Conservation (phyloP, 2,329 filamentous ascomycete genomes). For the Septoria linicola region DNA sequence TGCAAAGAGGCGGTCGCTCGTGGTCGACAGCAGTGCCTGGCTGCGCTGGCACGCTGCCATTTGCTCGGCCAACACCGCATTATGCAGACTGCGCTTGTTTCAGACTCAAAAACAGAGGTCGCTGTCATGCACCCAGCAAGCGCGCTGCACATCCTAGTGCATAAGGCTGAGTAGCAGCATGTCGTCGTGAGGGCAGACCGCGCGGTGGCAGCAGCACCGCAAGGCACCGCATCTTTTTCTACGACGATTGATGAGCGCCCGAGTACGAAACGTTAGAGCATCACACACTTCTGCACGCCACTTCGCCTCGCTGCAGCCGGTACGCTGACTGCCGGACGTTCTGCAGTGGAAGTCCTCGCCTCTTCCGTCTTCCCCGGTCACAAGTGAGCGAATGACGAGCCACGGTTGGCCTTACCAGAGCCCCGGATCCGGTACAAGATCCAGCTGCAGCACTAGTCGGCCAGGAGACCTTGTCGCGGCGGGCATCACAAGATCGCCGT, state of each 20-base stretch:
- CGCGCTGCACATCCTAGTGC: conserved; percentile 11
- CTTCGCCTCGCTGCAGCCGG: conserved; percentile 20
- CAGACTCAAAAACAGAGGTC: neutral
- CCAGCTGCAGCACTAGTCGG: conserved; percentile 15
- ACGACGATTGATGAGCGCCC: neutral
- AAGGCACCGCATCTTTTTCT: conserved; percentile 5
- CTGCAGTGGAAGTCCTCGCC: conserved; percentile 1
- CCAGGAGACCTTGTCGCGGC: conserved; percentile 14
- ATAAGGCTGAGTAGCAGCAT: conserved; percentile 12
- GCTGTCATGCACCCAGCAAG: conserved; percentile 13
- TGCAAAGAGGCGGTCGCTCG: conserved; percentile 6
- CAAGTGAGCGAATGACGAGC: conserved; percentile 14
- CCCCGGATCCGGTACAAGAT: conserved; percentile 21
- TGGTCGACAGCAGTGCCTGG: too few relatives aligned
- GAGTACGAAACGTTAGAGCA: neutral
- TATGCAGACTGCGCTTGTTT: conserved; percentile 12
- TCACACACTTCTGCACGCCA: conserved; percentile 16
- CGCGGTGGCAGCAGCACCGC: conserved; percentile 6
- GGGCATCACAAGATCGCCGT: conserved; percentile 12
- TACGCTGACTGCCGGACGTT: conserved; percentile 18
- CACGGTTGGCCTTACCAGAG: conserved; percentile 12
- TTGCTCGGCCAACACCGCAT: too few relatives aligned
- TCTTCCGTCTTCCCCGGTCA: conserved; percentile 16
- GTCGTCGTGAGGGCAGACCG: neutral
- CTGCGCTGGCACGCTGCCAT: neutral